Evolutionary conservation across 2,329 filamentous ascomycete genomes (phyloP), one percentile per base, ranked within the genome.

Genomic region (Plectosphaerella sp.): DNA sequence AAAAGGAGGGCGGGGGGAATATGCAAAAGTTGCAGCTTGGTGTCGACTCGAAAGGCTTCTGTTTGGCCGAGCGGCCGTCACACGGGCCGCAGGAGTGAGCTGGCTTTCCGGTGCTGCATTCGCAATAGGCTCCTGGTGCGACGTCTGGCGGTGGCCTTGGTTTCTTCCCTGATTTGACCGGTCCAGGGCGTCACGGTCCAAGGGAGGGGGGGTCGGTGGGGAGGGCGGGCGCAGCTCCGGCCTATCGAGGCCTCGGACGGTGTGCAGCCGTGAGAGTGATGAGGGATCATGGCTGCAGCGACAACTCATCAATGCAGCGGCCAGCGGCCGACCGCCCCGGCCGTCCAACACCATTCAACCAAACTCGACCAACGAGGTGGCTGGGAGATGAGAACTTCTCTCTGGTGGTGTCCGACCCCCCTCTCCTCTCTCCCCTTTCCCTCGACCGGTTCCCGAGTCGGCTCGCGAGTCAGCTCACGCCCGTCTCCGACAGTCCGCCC

Each of bases 281-380:
- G 65, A 72, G 65, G 67, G 67, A 68, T 68, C 54, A 69, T 67
- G 67, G 67, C 67, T 75, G 74, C 70, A 72, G 61, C 64, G 64
- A 70, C 72, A 74, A 67, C 72, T 61, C 71, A 74, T 66, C 70
- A 66, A 55, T 72, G 71, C 72, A 72, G 58, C 43, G 28, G 43
- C 49, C 72, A 72, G 58, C 39, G 28, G 43, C 49, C 36, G 36
- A 37, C 47, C 28, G 28, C 28, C 28, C 28, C 28, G 28, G 28
- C 28, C 28, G 28, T 10, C 28, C 28, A 33, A 9, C 50, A 47
- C 39, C 24, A 52, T 22, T 12, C 33, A 37, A n/a, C 24, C 10
- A 46, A 12, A 24, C 24, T 47, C 28, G 28, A 33, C 28, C 28
- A 33, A 33, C 28, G 28, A 33, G 28, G 28, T 3, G 28, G 28